Base-by-base conservation (phyloP, 2,329 filamentous ascomycete genomes). In the Pseudogymnoascus sp. region DNA sequence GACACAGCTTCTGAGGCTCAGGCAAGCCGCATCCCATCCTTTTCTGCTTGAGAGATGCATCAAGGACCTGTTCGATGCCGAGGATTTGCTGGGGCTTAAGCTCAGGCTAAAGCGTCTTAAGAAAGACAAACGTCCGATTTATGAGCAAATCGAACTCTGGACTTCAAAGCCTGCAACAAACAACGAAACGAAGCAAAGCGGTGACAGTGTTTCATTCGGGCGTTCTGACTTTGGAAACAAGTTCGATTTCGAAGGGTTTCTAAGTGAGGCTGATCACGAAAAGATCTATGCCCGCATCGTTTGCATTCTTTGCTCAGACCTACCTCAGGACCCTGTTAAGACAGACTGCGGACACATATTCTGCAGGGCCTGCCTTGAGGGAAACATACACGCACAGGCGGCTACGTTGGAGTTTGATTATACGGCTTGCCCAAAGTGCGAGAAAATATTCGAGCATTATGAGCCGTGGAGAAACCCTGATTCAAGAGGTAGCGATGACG, bases 21-120 rank as follows among this genome's bases (percentile, higher is more conserved):
- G 72, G 4, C 72, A 74, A 65, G 72, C 70, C 37, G 72, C 69
- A 0, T 68, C 68, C 2, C 72, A 74, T 37, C 71, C 70, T 7
- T 72, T 71, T 31, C 72, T 74, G 68, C 62, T 73, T 0, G 72
- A 74, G 62, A 64, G 64, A 5, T 70, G 69, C 1, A 71, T 73
- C 44, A 70, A 69, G 40, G 70, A 72, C 11, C 63, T 63, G n/a
- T 73, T 71, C 68, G 69, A 66, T 10, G 38, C 66, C 1, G 70
- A 72, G 40, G 71, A 74, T 56, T 61, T 73, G 4, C 12, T 60
- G 2, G 46, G 65, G 10, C 64, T 72, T 5, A 61, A 62, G 6
- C 12, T 11, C 1, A 56, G 65, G 11, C 56, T 73, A 5, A 16
- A 37, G n/a, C 59, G 46, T 11, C 23, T 70, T 1, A 60, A 59